Conservation (phyloP, 768 basidiomycete species). For the Phylloporus arenicola region DNA sequence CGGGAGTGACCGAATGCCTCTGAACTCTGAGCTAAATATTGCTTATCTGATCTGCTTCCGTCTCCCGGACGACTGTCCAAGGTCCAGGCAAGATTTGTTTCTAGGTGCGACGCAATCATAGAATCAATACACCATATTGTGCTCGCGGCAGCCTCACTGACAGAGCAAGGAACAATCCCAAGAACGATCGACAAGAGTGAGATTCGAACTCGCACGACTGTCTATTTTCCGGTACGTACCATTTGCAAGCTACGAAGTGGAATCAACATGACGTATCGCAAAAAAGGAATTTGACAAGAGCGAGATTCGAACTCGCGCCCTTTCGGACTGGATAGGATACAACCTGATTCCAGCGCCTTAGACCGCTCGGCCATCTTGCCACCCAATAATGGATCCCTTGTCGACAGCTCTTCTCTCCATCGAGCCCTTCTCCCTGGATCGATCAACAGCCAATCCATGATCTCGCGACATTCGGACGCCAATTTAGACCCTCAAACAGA, state of each 20-base stretch:
- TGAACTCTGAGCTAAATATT: not conserved
- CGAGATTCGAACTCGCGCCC: slow-evolving; percentile 37
- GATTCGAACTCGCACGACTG: too few species aligned
- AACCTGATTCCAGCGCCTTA: slow-evolving; percentile 54
- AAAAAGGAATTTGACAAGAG: slow-evolving; percentile 28
- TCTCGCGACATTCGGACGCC: too few species aligned
- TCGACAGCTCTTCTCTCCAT: not conserved
- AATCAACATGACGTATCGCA: not conserved
- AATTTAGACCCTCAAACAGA: not conserved
- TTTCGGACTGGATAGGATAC: slow-evolving; percentile 24
- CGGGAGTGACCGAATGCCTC: not conserved
- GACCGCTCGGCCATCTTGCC: slow-evolving; percentile 54
- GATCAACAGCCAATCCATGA: too few species aligned
- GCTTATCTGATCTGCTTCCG: not conserved
- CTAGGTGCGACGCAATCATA: too few species aligned
- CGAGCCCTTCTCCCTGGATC: too few species aligned
- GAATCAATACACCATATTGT: too few species aligned
- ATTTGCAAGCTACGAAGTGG: too few species aligned
- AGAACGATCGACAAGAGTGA: too few species aligned
- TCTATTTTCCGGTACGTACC: too few species aligned
- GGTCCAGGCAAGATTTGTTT: too few species aligned
- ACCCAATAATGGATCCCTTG: not conserved
- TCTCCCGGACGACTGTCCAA: not conserved
- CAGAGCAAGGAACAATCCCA: too few species aligned
- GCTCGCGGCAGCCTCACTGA: too few species aligned